Evolutionary conservation across 139 green algal genomes (phyloP), one percentile per base, ranked within the genome.

Genomic region (Ettlia oleoabundans): DNA sequence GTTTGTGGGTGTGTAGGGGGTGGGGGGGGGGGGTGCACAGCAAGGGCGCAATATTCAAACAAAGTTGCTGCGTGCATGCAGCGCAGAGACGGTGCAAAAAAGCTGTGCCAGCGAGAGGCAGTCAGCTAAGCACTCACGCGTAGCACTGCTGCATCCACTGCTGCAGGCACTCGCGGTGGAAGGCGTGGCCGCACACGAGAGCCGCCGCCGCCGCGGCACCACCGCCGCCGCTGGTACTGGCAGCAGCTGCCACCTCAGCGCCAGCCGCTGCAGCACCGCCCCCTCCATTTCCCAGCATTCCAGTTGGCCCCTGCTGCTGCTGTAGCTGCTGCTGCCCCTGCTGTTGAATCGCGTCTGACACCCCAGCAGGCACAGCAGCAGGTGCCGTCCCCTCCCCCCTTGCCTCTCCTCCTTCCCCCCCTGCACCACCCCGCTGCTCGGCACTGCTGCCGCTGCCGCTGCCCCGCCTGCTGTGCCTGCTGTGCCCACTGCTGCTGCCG

Each of bases 91-190:
- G n/a, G n/a, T n/a, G 47, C 47, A 15, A 18, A 4, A 38, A 38
- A 38, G 61, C 22, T 67, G 28, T 28, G 61, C 9, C 28, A 13
- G 61, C 28, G 37, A 8, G 28, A 37, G 13, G n/a, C n/a, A n/a
- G n/a, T n/a, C n/a, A n/a, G n/a, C n/a, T n/a, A n/a, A n/a, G n/a
- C 65, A 24, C 86, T 83, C 79, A 89, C 87, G 55, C 87, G 79
- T 92, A 88, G 83, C 93, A 97, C 87, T 96, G 93, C 43, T 89
- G 82, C 80, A 97, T 83, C 93, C 93, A 97, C 74, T 94, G 90
- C 42, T 79, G 73, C 55, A 97, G 86, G 89, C 93, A 97, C 33
- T 78, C 80, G 21, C 89, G 62, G 77, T 97, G 93, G 84, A 92
- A 97, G 24, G 91, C 93, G 71, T 97, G 93, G 28, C 92, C 84